Conservation (phyloP, 2,329 filamentous ascomycete genomes). For the Aspergillus ochraceus region DNA sequence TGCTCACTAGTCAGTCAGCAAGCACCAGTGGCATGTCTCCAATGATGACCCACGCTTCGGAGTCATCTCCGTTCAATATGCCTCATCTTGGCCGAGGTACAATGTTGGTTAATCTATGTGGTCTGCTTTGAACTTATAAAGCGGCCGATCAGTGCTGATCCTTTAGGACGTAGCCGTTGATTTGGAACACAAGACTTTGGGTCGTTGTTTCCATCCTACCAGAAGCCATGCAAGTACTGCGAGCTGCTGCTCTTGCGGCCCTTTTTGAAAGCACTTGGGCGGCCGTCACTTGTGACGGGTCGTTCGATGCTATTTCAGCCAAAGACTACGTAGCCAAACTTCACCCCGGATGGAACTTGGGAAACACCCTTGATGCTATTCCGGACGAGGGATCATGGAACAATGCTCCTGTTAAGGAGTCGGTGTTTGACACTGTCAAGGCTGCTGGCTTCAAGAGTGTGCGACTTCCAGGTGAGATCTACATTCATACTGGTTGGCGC, state of each 20-base stretch:
- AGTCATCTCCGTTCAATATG: not conserved
- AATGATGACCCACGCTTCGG: not conserved
- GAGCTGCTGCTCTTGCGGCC: slow-evolving; percentile 10
- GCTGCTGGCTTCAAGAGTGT: slow-evolving; percentile 58
- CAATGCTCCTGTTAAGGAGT: slow-evolving; percentile 52
- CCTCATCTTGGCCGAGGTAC: not conserved
- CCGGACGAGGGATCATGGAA: slow-evolving; percentile 61
- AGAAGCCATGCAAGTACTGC: slow-evolving; percentile 12
- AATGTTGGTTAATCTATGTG: not conserved
- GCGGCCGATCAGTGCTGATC: not conserved
- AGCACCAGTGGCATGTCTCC: not conserved
- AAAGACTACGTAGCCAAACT: slow-evolving; percentile 49
- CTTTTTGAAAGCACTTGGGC: slow-evolving; percentile 12
- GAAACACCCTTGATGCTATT: slow-evolving; percentile 60
- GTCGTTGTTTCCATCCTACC: not conserved
- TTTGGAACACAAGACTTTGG: not conserved
- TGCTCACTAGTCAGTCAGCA: not conserved
- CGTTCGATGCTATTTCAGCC: slow-evolving; percentile 50
- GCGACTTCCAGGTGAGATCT: slow-evolving; percentile 48
- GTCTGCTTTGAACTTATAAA: not conserved
- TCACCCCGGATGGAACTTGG: slow-evolving; percentile 61
- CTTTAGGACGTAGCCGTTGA: not conserved
- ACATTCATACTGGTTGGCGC: no score
- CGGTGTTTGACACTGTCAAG: slow-evolving; percentile 55
- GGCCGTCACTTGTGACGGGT: slow-evolving; percentile 37